Base-by-base conservation (phyloP, 345 rosid species). In the Lumnitzera racemosa region DNA sequence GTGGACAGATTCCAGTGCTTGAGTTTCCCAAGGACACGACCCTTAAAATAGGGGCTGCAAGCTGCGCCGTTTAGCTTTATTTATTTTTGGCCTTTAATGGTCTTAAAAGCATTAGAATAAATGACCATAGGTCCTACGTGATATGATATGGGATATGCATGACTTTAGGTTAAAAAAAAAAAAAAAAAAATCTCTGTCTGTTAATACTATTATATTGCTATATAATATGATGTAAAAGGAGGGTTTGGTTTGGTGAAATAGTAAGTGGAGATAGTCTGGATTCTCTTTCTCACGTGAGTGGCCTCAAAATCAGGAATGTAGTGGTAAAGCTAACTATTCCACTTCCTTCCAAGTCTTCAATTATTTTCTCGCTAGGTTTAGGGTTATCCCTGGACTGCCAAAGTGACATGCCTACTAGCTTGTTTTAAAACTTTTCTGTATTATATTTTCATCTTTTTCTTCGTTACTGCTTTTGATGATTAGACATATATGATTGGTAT, bases 221-320 rank as follows among this genome's bases (percentile, higher is more conserved):
- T 57, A 46, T 41, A 48, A 57, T 57, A 57, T 57, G 48, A 57
- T 57, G 12, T 15, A 15, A 61, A 61, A 61, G 20, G 46, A 13
- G 47, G 64, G 52, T 61, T 51, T 51, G 64, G 64, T 51, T 12
- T 36, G 43, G 43, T 36, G 64, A 61, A 55, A 55, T 27, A 29
- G 49, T 49, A 15, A 61, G 56, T 61, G 64, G 48, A 47, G 51
- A 47, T 25, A 61, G 51, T n/a, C 11, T 51, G 64, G 64, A 51
- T 51, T 61, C 64, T 55, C 64, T 25, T n/a, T 48, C 64, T 51
- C 64, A 61, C 56, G 64, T 61, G 64, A 29, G 31, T 23, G 50
- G 56, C 64, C 64, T 61, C 56, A 61, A 61, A 61, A 61, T 61
- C 64, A 61, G 64, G 56, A 36, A 61, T 51, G 36, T 3, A 36